Evolutionary conservation across 2,329 filamentous ascomycete genomes (phyloP).

Genomic region (Fusarium sp.): DNA sequence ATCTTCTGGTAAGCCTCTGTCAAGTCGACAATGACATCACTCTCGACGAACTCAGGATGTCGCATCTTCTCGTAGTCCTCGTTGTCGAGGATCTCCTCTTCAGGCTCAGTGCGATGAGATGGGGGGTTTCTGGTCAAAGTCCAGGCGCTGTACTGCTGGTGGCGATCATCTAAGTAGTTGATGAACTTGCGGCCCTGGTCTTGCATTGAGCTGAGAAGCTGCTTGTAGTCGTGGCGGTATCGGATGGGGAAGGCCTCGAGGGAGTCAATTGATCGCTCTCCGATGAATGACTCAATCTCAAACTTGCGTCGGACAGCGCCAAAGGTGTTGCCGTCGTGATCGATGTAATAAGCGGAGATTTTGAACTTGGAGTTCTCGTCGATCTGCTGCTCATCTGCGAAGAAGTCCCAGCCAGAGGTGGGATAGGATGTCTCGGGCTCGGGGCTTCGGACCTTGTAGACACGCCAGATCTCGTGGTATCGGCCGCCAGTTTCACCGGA

Average conservation of each 20-base stretch:
- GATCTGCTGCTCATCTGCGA: conserved; percentile 46
- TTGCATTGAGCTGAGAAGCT: conserved; percentile 47
- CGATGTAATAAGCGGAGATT: conserved; percentile 54
- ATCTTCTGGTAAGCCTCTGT: conserved; percentile 52
- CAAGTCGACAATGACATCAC: conserved; percentile 55
- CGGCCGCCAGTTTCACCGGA: conserved; percentile 47
- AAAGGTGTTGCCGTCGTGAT: conserved; percentile 52
- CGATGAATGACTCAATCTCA: conserved; percentile 48
- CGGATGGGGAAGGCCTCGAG: conserved; percentile 53
- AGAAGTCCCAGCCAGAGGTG: conserved; percentile 48
- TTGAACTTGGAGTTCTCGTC: conserved; percentile 46
- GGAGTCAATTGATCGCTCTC: conserved; percentile 50
- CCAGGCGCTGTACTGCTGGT: conserved; percentile 55
- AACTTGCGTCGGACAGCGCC: conserved; percentile 52
- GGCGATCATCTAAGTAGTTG: conserved; percentile 47
- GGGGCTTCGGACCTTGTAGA: conserved; percentile 48
- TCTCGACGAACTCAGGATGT: conserved; percentile 53
- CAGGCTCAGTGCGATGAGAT: conserved; percentile 36
- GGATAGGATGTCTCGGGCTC: conserved; percentile 45
- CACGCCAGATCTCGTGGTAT: conserved; percentile 52
- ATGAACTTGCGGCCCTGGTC: conserved; percentile 48
- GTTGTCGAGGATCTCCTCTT: conserved; percentile 46
- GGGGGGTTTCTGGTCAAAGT: conserved; percentile 52
- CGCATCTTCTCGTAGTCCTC: conserved; percentile 48
- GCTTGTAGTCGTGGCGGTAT: conserved; percentile 48